These are phyloP conservation scores for Suhomyces bolitotheri DNA, from an alignment of 1,139 yeast species.

Conservation along the genomic window DNA sequence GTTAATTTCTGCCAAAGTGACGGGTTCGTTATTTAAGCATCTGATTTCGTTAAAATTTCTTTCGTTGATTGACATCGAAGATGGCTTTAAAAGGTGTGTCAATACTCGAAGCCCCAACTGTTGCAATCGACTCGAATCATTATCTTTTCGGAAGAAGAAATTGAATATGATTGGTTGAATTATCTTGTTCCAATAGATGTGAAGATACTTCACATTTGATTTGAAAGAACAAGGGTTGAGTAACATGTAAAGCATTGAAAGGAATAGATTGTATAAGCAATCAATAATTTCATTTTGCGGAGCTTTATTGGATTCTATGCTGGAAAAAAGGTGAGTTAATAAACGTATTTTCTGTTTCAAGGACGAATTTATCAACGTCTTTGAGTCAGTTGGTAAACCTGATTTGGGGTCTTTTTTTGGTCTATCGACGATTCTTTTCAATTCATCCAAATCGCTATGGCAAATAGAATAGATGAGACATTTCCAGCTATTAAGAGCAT, in stretches of 20 bases:
- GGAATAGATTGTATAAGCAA: slow-evolving; percentile 31
- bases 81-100: slow-evolving; percentile 24
- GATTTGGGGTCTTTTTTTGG: slow-evolving; percentile 14
- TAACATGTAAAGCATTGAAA: slow-evolving; percentile 36
- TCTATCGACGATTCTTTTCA: slow-evolving; percentile 21
- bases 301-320: slow-evolving; percentile 23
- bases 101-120: slow-evolving; percentile 30
- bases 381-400: slow-evolving; percentile 2
- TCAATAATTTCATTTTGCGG: slow-evolving; percentile 29
- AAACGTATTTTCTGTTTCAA: slow-evolving; percentile 32
- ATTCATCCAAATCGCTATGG: slow-evolving; percentile 31
- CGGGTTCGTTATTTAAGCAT: slow-evolving; percentile 36
- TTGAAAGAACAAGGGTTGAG: slow-evolving; percentile 26
- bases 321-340: slow-evolving; percentile 30
- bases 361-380: slow-evolving; percentile 18
- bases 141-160: slow-evolving; percentile 35
- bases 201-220: slow-evolving; percentile 27
- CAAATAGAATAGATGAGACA: slow-evolving; percentile 39
- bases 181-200: slow-evolving; percentile 42
- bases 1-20: slow-evolving; percentile 31
- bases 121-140: slow-evolving; percentile 24
- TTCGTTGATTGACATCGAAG: slow-evolving; percentile 22
- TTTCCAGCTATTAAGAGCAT: slow-evolving; percentile 40
- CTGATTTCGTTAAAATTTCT: slow-evolving; percentile 29
- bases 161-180: slow-evolving; percentile 33